These are phyloP conservation scores for Metahyphopichia silvanorum DNA, from an alignment of 805 yeast genomes.

Conservation along the genomic window DNA sequence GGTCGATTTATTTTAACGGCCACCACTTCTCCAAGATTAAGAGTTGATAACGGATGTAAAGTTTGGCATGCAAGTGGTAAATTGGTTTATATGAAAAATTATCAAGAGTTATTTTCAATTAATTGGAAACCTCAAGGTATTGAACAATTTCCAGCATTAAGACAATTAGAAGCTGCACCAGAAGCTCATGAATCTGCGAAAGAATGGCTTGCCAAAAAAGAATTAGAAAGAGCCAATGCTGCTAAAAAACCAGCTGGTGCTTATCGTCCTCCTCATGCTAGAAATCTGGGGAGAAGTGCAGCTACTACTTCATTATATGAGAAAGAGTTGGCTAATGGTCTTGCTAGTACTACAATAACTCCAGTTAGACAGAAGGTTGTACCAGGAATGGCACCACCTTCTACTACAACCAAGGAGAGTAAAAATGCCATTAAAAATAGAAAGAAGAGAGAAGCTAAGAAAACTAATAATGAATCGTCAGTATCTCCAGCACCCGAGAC, in stretches of 20 bases:
- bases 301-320: slow-evolving; percentile 54
- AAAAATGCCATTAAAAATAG: slow-evolving; percentile 71
- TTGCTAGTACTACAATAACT: slow-evolving; percentile 6
- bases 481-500: slow-evolving; percentile 4
- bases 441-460: slow-evolving; percentile 69
- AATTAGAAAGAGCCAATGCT: slow-evolving; percentile 27
- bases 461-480: slow-evolving; percentile 17
- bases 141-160: slow-evolving; percentile 53
- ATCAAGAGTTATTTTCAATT: slow-evolving; percentile 73
- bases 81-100: slow-evolving; percentile 73
- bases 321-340: slow-evolving; percentile 42
- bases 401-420: slow-evolving; percentile 42
- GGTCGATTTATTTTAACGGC: slow-evolving; percentile 93
- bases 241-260: slow-evolving; percentile 76
- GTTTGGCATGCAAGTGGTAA: slow-evolving; percentile 91
- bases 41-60: slow-evolving; percentile 94
- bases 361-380: slow-evolving; percentile 34
- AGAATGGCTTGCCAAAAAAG: slow-evolving; percentile 47
- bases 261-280: slow-evolving; percentile 95
- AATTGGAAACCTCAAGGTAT: slow-evolving; percentile 77
- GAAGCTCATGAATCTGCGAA: slow-evolving; percentile 69
- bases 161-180: slow-evolving; percentile 52
- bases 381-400: slow-evolving; percentile 55
- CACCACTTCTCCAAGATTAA: slow-evolving; percentile 92
- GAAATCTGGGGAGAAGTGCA: slow-evolving; percentile 35